These are phyloP conservation scores for Ogataea paraovalis DNA, from an alignment of 805 yeast genomes.

Conservation along the genomic window DNA sequence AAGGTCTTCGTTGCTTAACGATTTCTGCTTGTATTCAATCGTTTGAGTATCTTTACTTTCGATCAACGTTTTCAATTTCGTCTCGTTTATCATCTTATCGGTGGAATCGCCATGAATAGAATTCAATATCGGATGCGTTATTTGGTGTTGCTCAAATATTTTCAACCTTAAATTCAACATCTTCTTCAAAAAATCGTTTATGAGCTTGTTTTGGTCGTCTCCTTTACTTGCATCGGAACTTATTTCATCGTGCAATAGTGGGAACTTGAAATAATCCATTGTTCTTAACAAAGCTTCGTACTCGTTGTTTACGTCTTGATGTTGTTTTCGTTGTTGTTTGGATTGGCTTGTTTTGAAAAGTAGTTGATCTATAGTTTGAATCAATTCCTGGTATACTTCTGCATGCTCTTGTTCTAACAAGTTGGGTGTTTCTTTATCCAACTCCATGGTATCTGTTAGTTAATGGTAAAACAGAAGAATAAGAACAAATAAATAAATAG, in stretches of 20 bases:
- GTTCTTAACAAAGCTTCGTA: background rate
- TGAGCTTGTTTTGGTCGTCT: background rate
- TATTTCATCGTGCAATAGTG: constrained; percentile 3
- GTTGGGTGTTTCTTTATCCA: background rate
- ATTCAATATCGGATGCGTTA: constrained; percentile 20
- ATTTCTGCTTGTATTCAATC: background rate
- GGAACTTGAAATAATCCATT: constrained; percentile 9
- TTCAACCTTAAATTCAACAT: constrained; percentile 16
- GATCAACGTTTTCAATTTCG: constrained; percentile 6
- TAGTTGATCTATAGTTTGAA: constrained; percentile 32
- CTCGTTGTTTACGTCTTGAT: constrained; percentile 1
- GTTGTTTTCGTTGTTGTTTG: background rate
- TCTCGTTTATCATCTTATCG: constrained; percentile 8
- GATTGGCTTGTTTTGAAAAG: constrained; percentile 15
- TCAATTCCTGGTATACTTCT: constrained; percentile 28
- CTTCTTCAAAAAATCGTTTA: constrained; percentile 14
- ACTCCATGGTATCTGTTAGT: background rate
- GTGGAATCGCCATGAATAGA: constrained; percentile 13
- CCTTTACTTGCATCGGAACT: too few species aligned
- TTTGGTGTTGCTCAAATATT: constrained; percentile 21
- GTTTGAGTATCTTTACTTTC: constrained; percentile 13
- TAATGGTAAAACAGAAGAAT: background rate
- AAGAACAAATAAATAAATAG: too few species aligned
- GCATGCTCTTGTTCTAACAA: constrained; percentile 29
- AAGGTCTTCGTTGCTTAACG: background rate